phyloP scores from a whole-genome alignment of 768 basidiomycete species.

The Cystoderma amianthinum region DNA sequence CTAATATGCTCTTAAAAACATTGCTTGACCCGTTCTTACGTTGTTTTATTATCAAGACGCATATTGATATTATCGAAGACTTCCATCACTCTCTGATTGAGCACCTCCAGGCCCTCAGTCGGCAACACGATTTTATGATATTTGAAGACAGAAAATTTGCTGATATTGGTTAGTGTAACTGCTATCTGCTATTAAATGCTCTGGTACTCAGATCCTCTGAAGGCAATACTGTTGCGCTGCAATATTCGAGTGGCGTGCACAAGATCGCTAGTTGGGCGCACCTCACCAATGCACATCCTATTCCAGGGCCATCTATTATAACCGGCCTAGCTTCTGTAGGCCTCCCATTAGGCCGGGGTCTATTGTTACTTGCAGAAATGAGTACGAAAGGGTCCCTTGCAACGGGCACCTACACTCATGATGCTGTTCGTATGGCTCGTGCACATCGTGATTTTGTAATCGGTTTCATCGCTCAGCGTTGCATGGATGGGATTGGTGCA shows the following conservation, averaged over 20 bases:
- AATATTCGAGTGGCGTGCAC: slow-evolving; percentile 90
- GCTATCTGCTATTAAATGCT: background rate
- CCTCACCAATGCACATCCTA: slow-evolving; percentile 93
- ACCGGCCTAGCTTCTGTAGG: slow-evolving; percentile 87
- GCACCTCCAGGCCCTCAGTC: slow-evolving; percentile 60
- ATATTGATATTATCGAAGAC: slow-evolving; percentile 93
- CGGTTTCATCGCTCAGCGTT: slow-evolving; percentile 88
- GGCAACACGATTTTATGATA: slow-evolving; percentile 87
- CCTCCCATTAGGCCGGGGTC: slow-evolving; percentile 73
- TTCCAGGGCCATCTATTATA: slow-evolving; percentile 94
- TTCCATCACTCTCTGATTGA: slow-evolving; percentile 70
- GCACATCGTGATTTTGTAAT: slow-evolving; percentile 81
- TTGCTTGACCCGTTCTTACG: slow-evolving; percentile 11
- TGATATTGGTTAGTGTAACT: slow-evolving; percentile 72
- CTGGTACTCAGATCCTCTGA: slow-evolving; percentile 3
- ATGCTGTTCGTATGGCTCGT: slow-evolving; percentile 85
- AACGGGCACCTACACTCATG: slow-evolving; percentile 73
- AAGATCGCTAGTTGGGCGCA: slow-evolving; percentile 95
- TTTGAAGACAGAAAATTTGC: slow-evolving; percentile 99
- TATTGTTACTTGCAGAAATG: slow-evolving; percentile 95
- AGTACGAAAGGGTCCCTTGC: slow-evolving; percentile 85
- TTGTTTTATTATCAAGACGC: slow-evolving; percentile 58
- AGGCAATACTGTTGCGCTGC: slow-evolving; percentile 96
- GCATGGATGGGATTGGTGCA: slow-evolving; percentile 67
- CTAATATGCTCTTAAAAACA: no score